Conservation (phyloP, 1,284 basidiomycete genomes). For the Fomitopsis palustris region DNA sequence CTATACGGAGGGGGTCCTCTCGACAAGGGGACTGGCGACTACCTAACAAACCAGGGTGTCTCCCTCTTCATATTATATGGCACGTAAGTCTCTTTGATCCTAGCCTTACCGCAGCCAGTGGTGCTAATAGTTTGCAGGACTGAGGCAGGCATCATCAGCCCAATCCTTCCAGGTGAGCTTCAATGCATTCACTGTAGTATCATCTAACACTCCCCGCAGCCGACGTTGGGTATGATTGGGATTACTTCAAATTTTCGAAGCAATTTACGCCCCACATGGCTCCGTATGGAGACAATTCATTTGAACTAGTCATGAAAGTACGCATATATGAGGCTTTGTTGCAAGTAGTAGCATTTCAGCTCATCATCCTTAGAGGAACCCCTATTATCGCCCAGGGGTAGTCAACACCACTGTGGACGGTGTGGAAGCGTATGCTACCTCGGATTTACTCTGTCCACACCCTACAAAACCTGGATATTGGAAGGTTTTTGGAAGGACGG, state of each 20-base stretch:
- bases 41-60: constrained; percentile 11
- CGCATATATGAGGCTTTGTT: not conserved
- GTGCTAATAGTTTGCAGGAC: not conserved
- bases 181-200: not conserved
- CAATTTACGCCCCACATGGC: constrained; percentile 7
- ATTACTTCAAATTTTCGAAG: constrained; percentile 13
- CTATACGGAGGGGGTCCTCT: constrained; percentile 17
- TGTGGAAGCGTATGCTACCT: constrained; percentile 32
- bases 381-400: constrained; percentile 16
- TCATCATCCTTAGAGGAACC: not conserved
- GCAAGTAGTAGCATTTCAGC: not conserved
- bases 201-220: not conserved
- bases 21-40: constrained; percentile 17
- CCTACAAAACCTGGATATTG: constrained; percentile 40
- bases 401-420: constrained; percentile 29
- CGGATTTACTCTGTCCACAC: constrained; percentile 43
- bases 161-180: not conserved
- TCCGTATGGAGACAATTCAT: constrained; percentile 10
- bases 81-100: constrained; percentile 5
- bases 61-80: constrained; percentile 14
- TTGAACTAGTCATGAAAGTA: constrained; percentile 12
- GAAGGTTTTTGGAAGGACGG: constrained; percentile 42
- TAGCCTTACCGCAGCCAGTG: not conserved
- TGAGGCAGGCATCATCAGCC: constrained; percentile 5
- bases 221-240: constrained; percentile 11